phyloP scores from a whole-genome alignment of 768 basidiomycete genomes.

The Calvatia gigantea region DNA sequence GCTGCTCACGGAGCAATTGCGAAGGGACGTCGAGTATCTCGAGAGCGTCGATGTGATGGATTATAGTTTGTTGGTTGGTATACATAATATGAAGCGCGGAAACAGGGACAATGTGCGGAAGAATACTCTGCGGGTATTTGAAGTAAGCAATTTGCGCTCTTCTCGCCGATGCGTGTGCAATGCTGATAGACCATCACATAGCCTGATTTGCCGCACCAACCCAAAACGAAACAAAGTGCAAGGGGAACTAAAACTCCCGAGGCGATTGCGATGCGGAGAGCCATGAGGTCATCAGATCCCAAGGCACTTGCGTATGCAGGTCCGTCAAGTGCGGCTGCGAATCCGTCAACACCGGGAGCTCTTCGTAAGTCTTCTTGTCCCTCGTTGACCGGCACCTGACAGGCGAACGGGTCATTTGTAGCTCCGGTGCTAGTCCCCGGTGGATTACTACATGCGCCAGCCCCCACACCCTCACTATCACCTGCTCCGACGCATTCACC shows the following conservation, averaged over 20 bases:
- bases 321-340: not conserved
- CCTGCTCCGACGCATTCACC: slow-evolving; percentile 6
- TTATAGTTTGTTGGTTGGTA: slow-evolving; percentile 91
- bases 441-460: not conserved
- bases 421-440: not conserved
- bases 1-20: slow-evolving; percentile 84
- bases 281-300: slow-evolving; percentile 80
- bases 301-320: slow-evolving; percentile 44
- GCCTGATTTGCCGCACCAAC: slow-evolving; percentile 65
- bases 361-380: not conserved
- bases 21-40: slow-evolving; percentile 84
- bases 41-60: slow-evolving; percentile 90
- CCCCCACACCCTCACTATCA: not conserved
- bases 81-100: slow-evolving; percentile 87
- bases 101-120: slow-evolving; percentile 90
- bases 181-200: slow-evolving; percentile 22
- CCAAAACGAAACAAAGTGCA: slow-evolving; percentile 58
- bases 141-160: slow-evolving; percentile 46
- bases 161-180: not conserved
- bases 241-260: slow-evolving; percentile 63
- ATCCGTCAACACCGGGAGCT: not conserved
- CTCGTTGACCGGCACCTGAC: not conserved
- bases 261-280: slow-evolving; percentile 81
- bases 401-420: not conserved
- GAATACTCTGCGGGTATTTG: slow-evolving; percentile 90